phyloP scores from a whole-genome alignment of 2,329 filamentous ascomycete species.

The Colletotrichum coccodes region DNA sequence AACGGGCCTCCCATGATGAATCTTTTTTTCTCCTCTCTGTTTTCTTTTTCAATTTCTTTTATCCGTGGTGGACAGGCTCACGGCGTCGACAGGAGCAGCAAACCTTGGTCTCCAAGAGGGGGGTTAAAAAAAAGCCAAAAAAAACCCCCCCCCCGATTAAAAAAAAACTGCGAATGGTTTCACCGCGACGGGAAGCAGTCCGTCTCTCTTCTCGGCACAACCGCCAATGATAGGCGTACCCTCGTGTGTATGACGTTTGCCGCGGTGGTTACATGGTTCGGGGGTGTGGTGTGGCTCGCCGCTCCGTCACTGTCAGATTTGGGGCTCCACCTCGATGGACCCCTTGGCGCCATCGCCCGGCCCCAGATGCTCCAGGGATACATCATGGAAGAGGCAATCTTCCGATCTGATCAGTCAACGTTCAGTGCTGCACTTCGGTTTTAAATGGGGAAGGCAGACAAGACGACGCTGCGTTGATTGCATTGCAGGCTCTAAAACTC shows the following conservation, averaged over 20 bases:
- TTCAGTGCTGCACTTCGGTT: neutral
- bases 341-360: conserved; percentile 24
- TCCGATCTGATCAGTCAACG: conserved; percentile 30
- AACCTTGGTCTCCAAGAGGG: neutral
- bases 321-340: conserved; percentile 17
- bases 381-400: conserved; percentile 24
- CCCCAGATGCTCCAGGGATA: conserved; percentile 17
- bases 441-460: conserved; percentile 3
- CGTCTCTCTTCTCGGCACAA: neutral
- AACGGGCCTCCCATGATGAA: neutral
- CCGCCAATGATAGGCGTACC: conserved; percentile 14
- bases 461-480: neutral
- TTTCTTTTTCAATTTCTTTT: neutral
- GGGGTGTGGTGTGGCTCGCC: conserved; percentile 16
- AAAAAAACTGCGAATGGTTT: neutral
- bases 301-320: conserved; percentile 27
- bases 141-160: too few species aligned
- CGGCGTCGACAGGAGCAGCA: neutral
- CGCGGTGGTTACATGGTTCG: conserved; percentile 19
- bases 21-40: neutral
- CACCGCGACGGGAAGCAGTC: neutral
- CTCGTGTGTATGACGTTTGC: conserved; percentile 30
- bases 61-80: neutral
- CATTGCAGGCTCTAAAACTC: neutral
- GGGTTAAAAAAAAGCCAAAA: neutral